Conservation (phyloP, 164 flowering plant species). For the Saururus chinensis region DNA sequence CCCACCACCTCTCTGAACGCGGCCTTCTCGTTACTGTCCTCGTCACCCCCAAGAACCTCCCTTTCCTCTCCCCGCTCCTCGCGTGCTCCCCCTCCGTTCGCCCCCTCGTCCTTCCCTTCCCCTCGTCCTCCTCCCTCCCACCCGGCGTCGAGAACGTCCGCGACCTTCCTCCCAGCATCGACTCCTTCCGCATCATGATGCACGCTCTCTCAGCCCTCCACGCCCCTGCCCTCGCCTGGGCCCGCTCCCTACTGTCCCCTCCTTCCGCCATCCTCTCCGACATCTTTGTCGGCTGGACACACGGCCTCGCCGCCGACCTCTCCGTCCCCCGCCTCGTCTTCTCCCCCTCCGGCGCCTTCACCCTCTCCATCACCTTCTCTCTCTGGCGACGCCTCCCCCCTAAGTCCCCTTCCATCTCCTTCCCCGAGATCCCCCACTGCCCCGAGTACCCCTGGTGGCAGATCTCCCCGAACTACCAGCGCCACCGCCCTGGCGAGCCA, state of each 20-base stretch:
- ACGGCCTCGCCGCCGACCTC: constrained; percentile 18
- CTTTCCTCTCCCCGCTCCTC: constrained; percentile 16
- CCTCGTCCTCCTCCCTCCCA: constrained; percentile 14
- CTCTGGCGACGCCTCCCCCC: constrained; percentile 17
- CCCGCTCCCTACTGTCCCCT: constrained; percentile 17
- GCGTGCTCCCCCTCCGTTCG: constrained; percentile 16
- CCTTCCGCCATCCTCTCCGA: constrained; percentile 24
- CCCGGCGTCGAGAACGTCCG: constrained; percentile 8
- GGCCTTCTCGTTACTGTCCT: constrained; percentile 20
- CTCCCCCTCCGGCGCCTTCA: constrained; percentile 30
- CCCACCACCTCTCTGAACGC: constrained; percentile 13
- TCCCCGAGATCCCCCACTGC: constrained; percentile 5
- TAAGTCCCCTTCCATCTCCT: constrained; percentile 1
- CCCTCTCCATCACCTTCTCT: neutral
- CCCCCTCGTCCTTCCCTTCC: constrained; percentile 23
- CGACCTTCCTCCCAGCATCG: constrained; percentile 1
- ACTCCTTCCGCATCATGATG: constrained; percentile 1
- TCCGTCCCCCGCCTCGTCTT: constrained; percentile 24
- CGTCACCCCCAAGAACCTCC: constrained; percentile 22
- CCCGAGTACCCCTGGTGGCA: constrained; percentile 19
- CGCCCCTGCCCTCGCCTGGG: constrained; percentile 16
- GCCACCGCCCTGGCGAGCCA: neutral
- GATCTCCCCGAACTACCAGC: constrained; percentile 5
- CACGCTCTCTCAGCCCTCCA: constrained; percentile 7
- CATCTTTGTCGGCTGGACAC: constrained; percentile 36